phyloP scores from a whole-genome alignment of 2,329 filamentous ascomycete genomes.

The Aspergillus sp. region DNA sequence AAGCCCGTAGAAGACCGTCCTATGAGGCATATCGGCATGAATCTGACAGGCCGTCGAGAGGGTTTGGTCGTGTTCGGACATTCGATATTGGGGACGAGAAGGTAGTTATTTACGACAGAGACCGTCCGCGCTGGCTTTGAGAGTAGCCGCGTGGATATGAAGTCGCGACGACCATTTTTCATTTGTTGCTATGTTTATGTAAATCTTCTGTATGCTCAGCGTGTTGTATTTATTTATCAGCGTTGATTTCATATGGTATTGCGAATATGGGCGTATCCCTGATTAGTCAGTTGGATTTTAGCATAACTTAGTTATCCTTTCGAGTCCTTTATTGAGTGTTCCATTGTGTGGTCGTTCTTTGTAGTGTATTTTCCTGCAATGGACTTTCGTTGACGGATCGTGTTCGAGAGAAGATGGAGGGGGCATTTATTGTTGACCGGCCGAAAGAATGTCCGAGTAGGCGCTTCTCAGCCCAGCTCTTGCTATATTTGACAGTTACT shows the following conservation, averaged over 20 bases:
- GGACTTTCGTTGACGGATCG: not conserved
- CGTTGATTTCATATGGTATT: no score
- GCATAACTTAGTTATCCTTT: not conserved
- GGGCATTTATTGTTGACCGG: not conserved
- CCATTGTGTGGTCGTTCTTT: no score
- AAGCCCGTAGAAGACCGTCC: slow-evolving; percentile 9
- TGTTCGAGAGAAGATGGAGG: not conserved
- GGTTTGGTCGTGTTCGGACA: slow-evolving; percentile 4
- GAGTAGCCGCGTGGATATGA: not conserved
- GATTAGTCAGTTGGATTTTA: no score
- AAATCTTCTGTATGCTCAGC: no score
- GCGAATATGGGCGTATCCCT: no score
- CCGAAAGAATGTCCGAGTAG: slow-evolving; percentile 7
- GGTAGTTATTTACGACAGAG: not conserved
- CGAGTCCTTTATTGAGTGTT: not conserved
- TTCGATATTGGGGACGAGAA: slow-evolving; percentile 2
- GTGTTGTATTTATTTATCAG: no score
- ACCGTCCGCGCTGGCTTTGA: not conserved
- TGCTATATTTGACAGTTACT: not conserved
- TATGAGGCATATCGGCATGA: slow-evolving; percentile 5
- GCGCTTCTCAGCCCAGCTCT: not conserved
- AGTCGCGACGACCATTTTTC: no score
- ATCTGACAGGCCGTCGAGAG: slow-evolving; percentile 3
- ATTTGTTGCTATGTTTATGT: no score
- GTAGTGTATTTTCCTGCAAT: not conserved